Conservation (phyloP, 2,329 filamentous ascomycete genomes). For the Xylariaceae sp. region DNA sequence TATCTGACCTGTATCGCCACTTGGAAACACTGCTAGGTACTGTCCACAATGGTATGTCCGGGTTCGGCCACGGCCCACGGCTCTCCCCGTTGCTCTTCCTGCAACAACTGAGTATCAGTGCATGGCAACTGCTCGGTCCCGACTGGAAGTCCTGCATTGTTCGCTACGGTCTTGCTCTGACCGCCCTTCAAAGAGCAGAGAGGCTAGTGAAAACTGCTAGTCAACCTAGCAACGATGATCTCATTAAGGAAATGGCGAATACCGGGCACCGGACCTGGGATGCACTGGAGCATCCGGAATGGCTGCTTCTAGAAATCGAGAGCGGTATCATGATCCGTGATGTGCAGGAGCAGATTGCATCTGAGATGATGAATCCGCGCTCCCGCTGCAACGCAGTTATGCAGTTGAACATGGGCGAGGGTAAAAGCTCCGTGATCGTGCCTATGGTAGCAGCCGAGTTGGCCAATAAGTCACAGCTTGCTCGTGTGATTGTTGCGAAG, state of each 20-base stretch:
- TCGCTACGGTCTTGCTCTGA: neutral
- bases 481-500: conserved; percentile 52
- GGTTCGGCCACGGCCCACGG: conserved; percentile 3
- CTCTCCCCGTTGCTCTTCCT: conserved; percentile 2
- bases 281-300: conserved; percentile 7
- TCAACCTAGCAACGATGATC: neutral
- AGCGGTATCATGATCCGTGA: conserved; percentile 9
- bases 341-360: conserved; percentile 3
- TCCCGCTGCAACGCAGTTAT: conserved; percentile 1
- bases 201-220: conserved; percentile 2
- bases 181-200: conserved; percentile 1
- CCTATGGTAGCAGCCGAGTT: conserved; percentile 45
- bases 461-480: conserved; percentile 41
- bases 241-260: conserved; percentile 4
- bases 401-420: conserved; percentile 16
- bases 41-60: neutral
- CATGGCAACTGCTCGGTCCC: neutral
- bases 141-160: neutral
- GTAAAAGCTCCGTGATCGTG: conserved; percentile 54
- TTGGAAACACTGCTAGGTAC: neutral
- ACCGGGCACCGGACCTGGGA: conserved; percentile 5
- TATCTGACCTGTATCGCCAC: neutral
- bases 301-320: conserved; percentile 13
- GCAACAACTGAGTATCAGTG: neutral
- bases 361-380: conserved; percentile 5